Conservation (phyloP, 164 flowering plant species). For the Warburgia ugandensis region DNA sequence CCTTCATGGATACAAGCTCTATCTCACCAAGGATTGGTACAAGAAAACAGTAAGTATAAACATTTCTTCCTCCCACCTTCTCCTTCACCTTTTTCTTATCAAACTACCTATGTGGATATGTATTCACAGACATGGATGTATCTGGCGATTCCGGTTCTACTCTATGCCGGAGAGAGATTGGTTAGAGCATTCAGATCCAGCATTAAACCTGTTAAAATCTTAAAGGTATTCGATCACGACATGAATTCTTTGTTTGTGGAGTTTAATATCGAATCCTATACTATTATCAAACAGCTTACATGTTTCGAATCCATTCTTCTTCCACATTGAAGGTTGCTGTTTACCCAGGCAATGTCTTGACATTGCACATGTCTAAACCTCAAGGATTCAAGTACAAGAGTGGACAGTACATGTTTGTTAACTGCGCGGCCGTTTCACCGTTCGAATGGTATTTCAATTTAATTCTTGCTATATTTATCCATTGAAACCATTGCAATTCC, state of each 20-base stretch:
- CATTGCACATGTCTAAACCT: constrained; percentile 46
- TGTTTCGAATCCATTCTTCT: not conserved
- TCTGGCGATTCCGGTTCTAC: constrained; percentile 28
- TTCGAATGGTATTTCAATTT: constrained; percentile 35
- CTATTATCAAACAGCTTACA: not conserved
- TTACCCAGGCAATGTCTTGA: constrained; percentile 41
- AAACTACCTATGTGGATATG: not conserved
- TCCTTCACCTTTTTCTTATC: not conserved
- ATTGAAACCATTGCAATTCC: not conserved
- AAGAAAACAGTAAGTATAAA: constrained; percentile 30
- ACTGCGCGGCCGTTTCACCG: constrained; percentile 47
- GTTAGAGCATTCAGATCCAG: constrained; percentile 41
- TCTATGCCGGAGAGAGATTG: constrained; percentile 41
- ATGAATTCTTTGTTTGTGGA: too few relatives aligned
- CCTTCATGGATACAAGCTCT: constrained; percentile 27
- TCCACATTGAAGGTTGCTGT: constrained; percentile 33
- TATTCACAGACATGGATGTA: constrained; percentile 50
- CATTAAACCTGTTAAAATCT: constrained; percentile 37
- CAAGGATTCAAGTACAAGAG: constrained; percentile 46
- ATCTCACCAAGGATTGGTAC: constrained; percentile 26
- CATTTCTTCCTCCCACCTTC: not conserved
- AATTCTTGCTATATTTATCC: not conserved
- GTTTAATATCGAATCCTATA: too few relatives aligned
- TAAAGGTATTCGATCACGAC: too few relatives aligned
- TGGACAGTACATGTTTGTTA: constrained; percentile 53